Evolutionary conservation across 2,329 filamentous ascomycete genomes (phyloP).

Genomic region (Fusarium coicis): DNA sequence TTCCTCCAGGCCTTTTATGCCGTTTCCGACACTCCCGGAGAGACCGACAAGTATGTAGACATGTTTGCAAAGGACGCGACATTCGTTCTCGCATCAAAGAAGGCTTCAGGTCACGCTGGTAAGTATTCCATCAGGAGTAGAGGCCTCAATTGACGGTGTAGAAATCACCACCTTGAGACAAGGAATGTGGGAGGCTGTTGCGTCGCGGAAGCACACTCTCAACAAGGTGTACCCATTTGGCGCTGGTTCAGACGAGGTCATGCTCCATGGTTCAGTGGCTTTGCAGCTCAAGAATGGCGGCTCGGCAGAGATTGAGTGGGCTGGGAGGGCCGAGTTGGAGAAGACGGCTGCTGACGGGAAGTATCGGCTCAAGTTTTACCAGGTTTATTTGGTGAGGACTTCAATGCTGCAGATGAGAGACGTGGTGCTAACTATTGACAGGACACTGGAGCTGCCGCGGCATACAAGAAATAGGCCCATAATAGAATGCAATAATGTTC

Average conservation of each 20-base stretch:
- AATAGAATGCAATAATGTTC: conserved; percentile 48
- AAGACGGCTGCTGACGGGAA: conserved; percentile 18
- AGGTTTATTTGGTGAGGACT: conserved; percentile 26
- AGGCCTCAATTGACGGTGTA: neutral
- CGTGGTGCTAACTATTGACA: neutral
- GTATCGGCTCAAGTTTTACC: conserved; percentile 33
- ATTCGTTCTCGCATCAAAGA: conserved; percentile 29
- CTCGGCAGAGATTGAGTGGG: conserved; percentile 34
- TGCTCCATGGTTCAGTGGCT: conserved; percentile 32
- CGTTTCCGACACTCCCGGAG: conserved; percentile 29
- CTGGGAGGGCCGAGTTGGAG: conserved; percentile 19
- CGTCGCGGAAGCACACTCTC: conserved; percentile 29
- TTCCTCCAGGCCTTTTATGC: conserved; percentile 26
- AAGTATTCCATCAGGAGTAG: fast-evolving
- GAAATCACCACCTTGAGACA: conserved; percentile 30
- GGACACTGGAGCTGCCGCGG: conserved; percentile 28
- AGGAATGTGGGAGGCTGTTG: conserved; percentile 35
- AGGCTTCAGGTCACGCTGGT: conserved; percentile 21
- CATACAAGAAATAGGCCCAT: conserved; percentile 41
- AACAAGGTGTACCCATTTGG: conserved; percentile 28
- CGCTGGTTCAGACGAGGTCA: conserved; percentile 18
- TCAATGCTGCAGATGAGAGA: fast-evolving
- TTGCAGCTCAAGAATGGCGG: conserved; percentile 29
- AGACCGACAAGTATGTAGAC: conserved; percentile 30
- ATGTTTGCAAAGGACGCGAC: conserved; percentile 28